phyloP scores from a whole-genome alignment of 192 early-diverging fungal species.

The Dissophora globulifera region DNA sequence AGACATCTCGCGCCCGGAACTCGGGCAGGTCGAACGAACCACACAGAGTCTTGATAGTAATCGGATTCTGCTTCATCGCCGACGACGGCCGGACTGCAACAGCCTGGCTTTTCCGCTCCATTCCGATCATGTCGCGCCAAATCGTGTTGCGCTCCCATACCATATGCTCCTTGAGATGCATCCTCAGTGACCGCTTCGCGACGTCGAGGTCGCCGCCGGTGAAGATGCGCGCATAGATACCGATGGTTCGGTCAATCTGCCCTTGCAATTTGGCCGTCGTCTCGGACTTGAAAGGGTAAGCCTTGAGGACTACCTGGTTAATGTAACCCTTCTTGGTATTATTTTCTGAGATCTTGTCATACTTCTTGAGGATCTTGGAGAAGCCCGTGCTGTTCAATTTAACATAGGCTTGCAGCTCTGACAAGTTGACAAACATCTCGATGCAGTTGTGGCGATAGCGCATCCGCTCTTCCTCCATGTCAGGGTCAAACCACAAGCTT shows the following conservation, averaged over 20 bases:
- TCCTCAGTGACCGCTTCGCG: constrained; percentile 80
- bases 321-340: constrained; percentile 78
- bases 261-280: constrained; percentile 73
- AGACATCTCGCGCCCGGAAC: constrained; percentile 54
- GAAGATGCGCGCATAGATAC: constrained; percentile 73
- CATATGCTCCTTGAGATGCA: constrained; percentile 87
- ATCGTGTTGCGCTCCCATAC: constrained; percentile 98
- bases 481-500: constrained; percentile 48
- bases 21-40: constrained; percentile 58
- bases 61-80: constrained; percentile 19
- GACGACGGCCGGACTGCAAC: constrained; percentile 66
- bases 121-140: constrained; percentile 97
- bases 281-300: constrained; percentile 75
- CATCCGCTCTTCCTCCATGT: constrained; percentile 52
- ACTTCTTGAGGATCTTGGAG: constrained; percentile 96
- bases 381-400: constrained; percentile 93
- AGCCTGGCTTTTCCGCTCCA: constrained; percentile 81
- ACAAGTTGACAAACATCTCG: constrained; percentile 85
- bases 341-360: constrained; percentile 90
- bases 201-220: constrained; percentile 68
- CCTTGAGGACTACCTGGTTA: constrained; percentile 65
- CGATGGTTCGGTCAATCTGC: constrained; percentile 68
- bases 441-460: constrained; percentile 61
- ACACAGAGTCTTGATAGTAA: constrained; percentile 58
- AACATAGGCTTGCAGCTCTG: constrained; percentile 88